phyloP scores from a whole-genome alignment of 2,329 filamentous ascomycete genomes.

The Chlorencoelia australis region DNA sequence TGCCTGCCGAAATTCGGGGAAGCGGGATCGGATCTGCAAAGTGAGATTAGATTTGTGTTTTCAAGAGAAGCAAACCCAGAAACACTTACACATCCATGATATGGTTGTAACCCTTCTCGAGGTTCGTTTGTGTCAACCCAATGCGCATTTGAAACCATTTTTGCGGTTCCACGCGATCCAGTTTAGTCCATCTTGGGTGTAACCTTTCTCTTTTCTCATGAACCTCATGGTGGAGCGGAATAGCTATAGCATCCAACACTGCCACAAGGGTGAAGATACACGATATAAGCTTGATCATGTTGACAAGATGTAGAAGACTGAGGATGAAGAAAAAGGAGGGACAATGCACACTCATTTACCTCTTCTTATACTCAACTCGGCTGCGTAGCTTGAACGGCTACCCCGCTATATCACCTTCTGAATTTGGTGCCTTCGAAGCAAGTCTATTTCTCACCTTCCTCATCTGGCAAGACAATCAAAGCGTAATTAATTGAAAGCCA shows the following conservation, averaged over 20 bases:
- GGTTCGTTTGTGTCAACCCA: slow-evolving; percentile 18
- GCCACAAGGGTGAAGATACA: no score
- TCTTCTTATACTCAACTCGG: no score
- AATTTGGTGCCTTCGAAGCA: no score
- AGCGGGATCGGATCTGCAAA: slow-evolving; percentile 16
- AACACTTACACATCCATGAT: slow-evolving; percentile 21
- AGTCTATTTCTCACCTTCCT: no score
- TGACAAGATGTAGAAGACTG: no score
- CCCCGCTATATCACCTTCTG: no score
- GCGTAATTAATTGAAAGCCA: no score
- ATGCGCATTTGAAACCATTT: slow-evolving; percentile 19
- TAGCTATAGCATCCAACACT: slow-evolving; percentile 11
- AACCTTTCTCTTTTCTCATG: slow-evolving; percentile 17
- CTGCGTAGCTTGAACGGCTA: no score
- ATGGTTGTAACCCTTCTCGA: slow-evolving; percentile 16
- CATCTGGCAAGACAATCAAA: no score
- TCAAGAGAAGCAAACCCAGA: slow-evolving; percentile 14
- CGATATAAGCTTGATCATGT: no score
- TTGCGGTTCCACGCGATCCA: slow-evolving; percentile 14
- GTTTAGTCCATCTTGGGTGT: slow-evolving; percentile 18
- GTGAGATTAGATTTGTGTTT: neutral
- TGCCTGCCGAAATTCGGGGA: slow-evolving; percentile 28
- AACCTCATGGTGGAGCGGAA: slow-evolving; percentile 14
- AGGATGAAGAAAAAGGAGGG: no score
- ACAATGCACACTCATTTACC: no score